phyloP scores from a whole-genome alignment of 129 eudicot species.

The Arctium minus region DNA sequence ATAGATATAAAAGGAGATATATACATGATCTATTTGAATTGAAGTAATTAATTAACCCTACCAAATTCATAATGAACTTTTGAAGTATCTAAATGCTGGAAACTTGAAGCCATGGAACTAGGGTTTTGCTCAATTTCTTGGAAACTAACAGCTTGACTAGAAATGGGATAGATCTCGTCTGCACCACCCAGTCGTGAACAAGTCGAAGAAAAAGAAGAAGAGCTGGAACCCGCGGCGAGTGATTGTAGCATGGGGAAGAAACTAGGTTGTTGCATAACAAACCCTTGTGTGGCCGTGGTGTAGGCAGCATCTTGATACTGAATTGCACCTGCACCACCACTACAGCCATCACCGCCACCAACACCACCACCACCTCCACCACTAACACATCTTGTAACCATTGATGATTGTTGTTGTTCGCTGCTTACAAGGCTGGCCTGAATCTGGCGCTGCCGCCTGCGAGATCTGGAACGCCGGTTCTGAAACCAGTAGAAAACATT shows the following conservation, averaged over 20 bases:
- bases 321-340: constrained; percentile 8
- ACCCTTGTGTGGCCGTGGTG: constrained; percentile 3
- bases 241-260: constrained; percentile 9
- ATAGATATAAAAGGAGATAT: neutral
- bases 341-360: neutral
- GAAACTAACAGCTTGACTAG: constrained; percentile 26
- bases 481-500: constrained; percentile 98
- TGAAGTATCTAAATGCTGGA: constrained; percentile 32
- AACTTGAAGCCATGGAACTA: constrained; percentile 28
- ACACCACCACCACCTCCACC: neutral
- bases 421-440: constrained; percentile 48
- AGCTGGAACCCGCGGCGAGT: constrained; percentile 24
- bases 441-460: constrained; percentile 83
- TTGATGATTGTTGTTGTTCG: constrained; percentile 18
- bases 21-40: neutral
- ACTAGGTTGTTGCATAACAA: constrained; percentile 8
- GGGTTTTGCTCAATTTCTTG: constrained; percentile 30
- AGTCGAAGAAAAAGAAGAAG: constrained; percentile 34
- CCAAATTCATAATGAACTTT: constrained; percentile 47
- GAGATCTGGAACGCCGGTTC: constrained; percentile 85
- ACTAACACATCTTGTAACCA: neutral
- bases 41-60: constrained; percentile 26
- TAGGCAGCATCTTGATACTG: constrained; percentile 16
- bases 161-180: constrained; percentile 13
- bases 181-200: constrained; percentile 16